phyloP scores from a whole-genome alignment of 2,329 filamentous ascomycete genomes.

The Claviceps sp. region DNA sequence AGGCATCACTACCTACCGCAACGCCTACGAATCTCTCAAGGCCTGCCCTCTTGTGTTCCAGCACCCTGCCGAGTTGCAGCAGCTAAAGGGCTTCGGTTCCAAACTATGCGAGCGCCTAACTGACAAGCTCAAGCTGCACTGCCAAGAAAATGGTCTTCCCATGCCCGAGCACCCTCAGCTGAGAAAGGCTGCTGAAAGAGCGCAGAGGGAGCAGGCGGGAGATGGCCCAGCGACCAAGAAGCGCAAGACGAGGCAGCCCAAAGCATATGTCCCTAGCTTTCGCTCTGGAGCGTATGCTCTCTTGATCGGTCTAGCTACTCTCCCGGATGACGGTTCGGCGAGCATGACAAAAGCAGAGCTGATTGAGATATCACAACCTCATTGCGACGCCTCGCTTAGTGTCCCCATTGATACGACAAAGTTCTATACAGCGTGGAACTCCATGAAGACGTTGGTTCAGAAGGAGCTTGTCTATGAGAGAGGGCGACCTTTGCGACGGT shows the following conservation, averaged over 20 bases:
- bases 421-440: slow-evolving; percentile 71
- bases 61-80: slow-evolving; percentile 60
- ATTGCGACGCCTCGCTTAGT: slow-evolving; percentile 62
- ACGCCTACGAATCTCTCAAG: slow-evolving; percentile 65
- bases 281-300: slow-evolving; percentile 66
- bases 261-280: slow-evolving; percentile 57
- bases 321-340: slow-evolving; percentile 35
- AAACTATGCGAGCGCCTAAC: slow-evolving; percentile 59
- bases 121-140: slow-evolving; percentile 45
- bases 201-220: slow-evolving; percentile 21
- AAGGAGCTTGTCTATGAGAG: slow-evolving; percentile 65
- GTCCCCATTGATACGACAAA: slow-evolving; percentile 52
- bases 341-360: slow-evolving; percentile 56
- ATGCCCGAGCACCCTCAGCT: slow-evolving; percentile 47
- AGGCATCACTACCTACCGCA: slow-evolving; percentile 57
- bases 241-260: slow-evolving; percentile 40
- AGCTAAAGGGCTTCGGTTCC: slow-evolving; percentile 60
- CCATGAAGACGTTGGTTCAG: slow-evolving; percentile 60
- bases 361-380: slow-evolving; percentile 54
- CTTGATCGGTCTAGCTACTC: slow-evolving; percentile 49
- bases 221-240: slow-evolving; percentile 33
- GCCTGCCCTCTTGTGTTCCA: slow-evolving; percentile 56
- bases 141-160: slow-evolving; percentile 50
- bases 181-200: slow-evolving; percentile 23
- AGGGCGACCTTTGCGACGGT: slow-evolving; percentile 53